Base-by-base conservation (phyloP, 2,329 filamentous ascomycete species). In the Fusarium abutilonis region DNA sequence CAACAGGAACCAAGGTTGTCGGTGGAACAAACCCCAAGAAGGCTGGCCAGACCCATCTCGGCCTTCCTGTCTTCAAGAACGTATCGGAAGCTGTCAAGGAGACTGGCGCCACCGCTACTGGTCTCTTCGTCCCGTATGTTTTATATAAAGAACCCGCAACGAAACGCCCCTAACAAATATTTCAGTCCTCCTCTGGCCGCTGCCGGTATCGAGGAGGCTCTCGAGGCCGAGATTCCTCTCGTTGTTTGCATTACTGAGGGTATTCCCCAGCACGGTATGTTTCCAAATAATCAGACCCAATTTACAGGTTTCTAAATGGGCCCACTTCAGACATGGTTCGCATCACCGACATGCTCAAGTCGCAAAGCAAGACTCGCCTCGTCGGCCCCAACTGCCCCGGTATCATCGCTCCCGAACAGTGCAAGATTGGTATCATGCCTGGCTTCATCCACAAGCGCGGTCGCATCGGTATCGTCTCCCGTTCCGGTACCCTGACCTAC, bases 401-500 rank as follows among this genome's bases (percentile, higher is more conserved):
- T 78, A 94, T 98, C 81, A 98, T 98, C 79, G 94, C 85, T 52
- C 86, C 87, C 60, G 95, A 94, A 73, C 94, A 96, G 87, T 99
- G 95, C 88, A 99, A 99, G 85, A 98, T 99, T 76, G 95, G 95
- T 77, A 99, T 99, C 83, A 98, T 99, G 95, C 77, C 95, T 67
- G 95, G 95, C 74, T 97, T 98, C 86, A 98, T 99, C 83, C 95
- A 99, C 89, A 98, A 98, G 88, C 92, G 93, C 80, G 95, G 95
- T 73, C 93, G 95, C 78, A 93, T 99, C 76, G 95, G 95, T 76
- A 98, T 99, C 79, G 95, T 99, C 80, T 97, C 93, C 72, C 91
- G 95, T 73, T 98, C 95, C 75, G 95, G 95, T 75, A 99, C 95
- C 70, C 89, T 99, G 66, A 99, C 95, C 75, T 99, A 99, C 84